Evolutionary conservation across 176 grass and related monocot genomes (phyloP).

Genomic region (Hordeum vulgare): MorexV3_pseudomolecules_assembly NC_058519.1:344786341-344786840

Average conservation of each 20-base stretch:
- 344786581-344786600: background rate
- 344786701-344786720: background rate
- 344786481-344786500: background rate
- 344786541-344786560: background rate
- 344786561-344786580: background rate
- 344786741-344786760: background rate
- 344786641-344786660: background rate
- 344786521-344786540: background rate
- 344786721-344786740: background rate
- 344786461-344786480: background rate
- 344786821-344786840: conserved; percentile 3
- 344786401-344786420: background rate
- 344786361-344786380: background rate
- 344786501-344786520: background rate
- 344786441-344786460: background rate
- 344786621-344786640: background rate
- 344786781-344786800: background rate
- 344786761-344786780: background rate
- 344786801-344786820: conserved; percentile 25
- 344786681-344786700: background rate
- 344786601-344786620: background rate
- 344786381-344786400: background rate
- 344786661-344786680: background rate
- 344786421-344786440: background rate
- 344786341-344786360: background rate